Evolutionary conservation across 2,329 filamentous ascomycete genomes (phyloP).

Genomic region (Colletotrichum magnum): DNA sequence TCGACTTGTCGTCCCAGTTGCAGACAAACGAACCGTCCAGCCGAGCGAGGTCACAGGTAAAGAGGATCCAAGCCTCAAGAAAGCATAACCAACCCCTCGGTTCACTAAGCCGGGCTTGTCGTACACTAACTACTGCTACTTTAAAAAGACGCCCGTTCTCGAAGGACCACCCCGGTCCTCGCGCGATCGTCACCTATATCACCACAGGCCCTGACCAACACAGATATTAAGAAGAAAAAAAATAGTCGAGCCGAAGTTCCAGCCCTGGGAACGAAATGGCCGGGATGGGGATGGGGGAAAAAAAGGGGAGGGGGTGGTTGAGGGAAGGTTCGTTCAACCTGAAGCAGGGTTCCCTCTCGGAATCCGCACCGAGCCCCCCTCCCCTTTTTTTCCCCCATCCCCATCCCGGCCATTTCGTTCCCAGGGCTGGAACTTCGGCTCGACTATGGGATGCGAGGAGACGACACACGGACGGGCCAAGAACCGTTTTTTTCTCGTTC

Average conservation of each 20-base stretch:
- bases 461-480: too few species aligned
- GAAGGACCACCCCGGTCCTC: background rate
- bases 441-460: too few species aligned
- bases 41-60: background rate
- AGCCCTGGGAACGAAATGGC: background rate
- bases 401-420: too few species aligned
- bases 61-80: background rate
- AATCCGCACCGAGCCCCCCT: slow-evolving; percentile 1
- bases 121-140: background rate
- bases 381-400: too few species aligned
- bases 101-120: background rate
- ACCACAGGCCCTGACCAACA: background rate
- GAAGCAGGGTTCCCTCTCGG: slow-evolving; percentile 21
- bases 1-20: too few species aligned
- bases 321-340: background rate
- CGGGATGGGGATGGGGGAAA: too few species aligned
- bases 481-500: too few species aligned
- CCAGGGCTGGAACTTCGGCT: too few species aligned
- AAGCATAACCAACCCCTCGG: slow-evolving; percentile 25
- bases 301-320: background rate
- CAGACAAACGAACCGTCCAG: too few species aligned
- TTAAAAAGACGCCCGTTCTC: background rate
- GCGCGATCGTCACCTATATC: too few species aligned
- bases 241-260: background rate
- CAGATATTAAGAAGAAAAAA: background rate